Evolutionary conservation across 2,329 filamentous ascomycete species (phyloP).

Genomic region (Teratosphaeria nubilosa): DNA sequence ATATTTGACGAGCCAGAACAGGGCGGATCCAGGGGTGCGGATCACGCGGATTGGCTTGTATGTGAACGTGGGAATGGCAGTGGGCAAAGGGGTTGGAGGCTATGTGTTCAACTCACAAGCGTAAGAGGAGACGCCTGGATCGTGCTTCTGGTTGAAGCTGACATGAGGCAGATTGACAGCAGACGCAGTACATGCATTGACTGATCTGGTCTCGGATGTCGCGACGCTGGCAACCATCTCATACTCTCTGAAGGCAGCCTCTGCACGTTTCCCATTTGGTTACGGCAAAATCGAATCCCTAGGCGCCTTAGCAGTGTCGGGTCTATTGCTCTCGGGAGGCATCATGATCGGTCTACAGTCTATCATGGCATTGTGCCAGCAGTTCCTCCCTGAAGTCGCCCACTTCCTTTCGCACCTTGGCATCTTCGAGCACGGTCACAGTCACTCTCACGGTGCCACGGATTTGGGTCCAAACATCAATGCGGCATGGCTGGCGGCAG

Average conservation of each 20-base stretch:
- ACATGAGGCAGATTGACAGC: slow-evolving; percentile 34
- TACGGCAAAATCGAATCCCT: slow-evolving; percentile 98
- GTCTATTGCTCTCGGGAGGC: slow-evolving; percentile 79
- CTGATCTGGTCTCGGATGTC: slow-evolving; percentile 89
- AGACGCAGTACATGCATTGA: slow-evolving; percentile 90
- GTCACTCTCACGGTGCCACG: slow-evolving; percentile 47
- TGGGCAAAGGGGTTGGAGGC: slow-evolving; percentile 84
- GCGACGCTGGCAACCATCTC: slow-evolving; percentile 90
- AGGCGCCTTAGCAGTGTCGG: slow-evolving; percentile 84
- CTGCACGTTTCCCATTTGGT: slow-evolving; percentile 72
- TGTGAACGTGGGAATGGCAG: slow-evolving; percentile 87
- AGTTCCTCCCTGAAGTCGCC: slow-evolving; percentile 39
- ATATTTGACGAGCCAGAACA: slow-evolving; percentile 71
- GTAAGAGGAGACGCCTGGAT: slow-evolving; percentile 15
- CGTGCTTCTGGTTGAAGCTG: background rate
- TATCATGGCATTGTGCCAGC: slow-evolving; percentile 47
- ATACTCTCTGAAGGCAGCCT: slow-evolving; percentile 79
- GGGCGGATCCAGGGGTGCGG: slow-evolving; percentile 83
- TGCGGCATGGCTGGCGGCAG: slow-evolving; percentile 85
- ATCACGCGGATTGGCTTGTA: slow-evolving; percentile 84
- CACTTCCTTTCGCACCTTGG: slow-evolving; percentile 33
- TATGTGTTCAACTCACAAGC: slow-evolving; percentile 87
- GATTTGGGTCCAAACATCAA: slow-evolving; percentile 69
- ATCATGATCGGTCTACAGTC: slow-evolving; percentile 74
- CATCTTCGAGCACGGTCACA: slow-evolving; percentile 39